Evolutionary conservation across 106 monocot species (phyloP), one percentile per base, ranked within the genome.

Genomic region (Dioscorea zingiberensis): DNA sequence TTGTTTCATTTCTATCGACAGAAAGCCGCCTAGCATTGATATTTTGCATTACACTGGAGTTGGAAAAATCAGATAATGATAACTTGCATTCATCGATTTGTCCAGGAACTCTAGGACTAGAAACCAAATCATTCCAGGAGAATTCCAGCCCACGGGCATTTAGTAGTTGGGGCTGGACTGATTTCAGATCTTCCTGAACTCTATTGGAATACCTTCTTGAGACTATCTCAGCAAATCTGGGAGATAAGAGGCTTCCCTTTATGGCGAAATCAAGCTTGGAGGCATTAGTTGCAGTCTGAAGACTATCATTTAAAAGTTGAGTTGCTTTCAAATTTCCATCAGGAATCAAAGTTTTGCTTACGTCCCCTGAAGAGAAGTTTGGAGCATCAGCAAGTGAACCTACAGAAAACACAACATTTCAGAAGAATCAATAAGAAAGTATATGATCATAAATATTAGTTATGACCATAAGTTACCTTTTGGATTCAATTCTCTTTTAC

Each of bases 101-200:
- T 44, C 32, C 53, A 58, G 29, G 30, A 27, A 70, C 14, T 61
- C 71, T 59, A 9, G 89, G 80, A 55, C 79, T 85, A 12, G 57
- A 29, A 59, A 47, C 74, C 47, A 75, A 59, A 27, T 92, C 92
- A 74, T 28, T 69, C 69, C 55, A 77, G 18, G 76, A 71, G 13
- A 76, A 70, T 16, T 97, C 86, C 48, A 86, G 64, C 46, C 85
- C 81, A 10, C 67, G 64, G 27, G 65, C 16, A 61, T 77, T 49
- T 58, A 83, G 79, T 27, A 86, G 72, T 48, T 88, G 83, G 15
- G 86, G 79, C 18, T 92, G 56, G 21, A 78, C 65, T 46, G 38
- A 21, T 67, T 71, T 85, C 62, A 98, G 55, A 46, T 98, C 84
- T 71, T 92, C 88, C 24, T 75, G 69, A 27, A 48, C 70, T 59